A percentile compares a stretch with the other conserved stretches of the same genome.
Evolutionary conservation across 2,329 filamentous ascomycete genomes (phyloP).

Genomic region (Dactylellina sp.): DNA sequence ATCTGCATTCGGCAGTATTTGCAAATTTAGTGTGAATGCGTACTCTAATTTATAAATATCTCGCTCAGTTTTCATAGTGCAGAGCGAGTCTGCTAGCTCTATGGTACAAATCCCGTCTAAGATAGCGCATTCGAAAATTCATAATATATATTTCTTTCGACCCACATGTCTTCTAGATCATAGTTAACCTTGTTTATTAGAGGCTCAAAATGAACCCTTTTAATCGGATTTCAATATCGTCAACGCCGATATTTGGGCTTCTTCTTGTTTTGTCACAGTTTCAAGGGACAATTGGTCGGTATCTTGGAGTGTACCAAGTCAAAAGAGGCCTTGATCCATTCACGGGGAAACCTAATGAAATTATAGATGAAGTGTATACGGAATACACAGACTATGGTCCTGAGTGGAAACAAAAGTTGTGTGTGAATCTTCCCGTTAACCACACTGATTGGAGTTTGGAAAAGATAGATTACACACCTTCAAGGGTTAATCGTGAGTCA

Average conservation of each 20-base stretch:
- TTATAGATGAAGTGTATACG: background rate
- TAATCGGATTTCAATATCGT: background rate
- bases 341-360: background rate
- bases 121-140: too few relatives aligned
- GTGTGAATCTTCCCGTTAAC: slow-evolving; percentile 23
- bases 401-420: slow-evolving; percentile 13
- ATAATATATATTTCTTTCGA: too few relatives aligned
- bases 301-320: slow-evolving; percentile 20
- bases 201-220: background rate
- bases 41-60: background rate
- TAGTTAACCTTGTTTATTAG: too few relatives aligned
- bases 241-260: too few relatives aligned
- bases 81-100: too few relatives aligned
- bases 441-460: slow-evolving; percentile 25
- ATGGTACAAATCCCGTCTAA: too few relatives aligned
- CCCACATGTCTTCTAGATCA: too few relatives aligned
- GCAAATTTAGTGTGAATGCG: too few relatives aligned
- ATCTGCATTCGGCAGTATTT: too few relatives aligned
- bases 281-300: background rate
- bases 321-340: background rate
- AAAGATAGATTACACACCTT: slow-evolving; percentile 20
- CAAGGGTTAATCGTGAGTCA: slow-evolving; percentile 31
- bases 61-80: background rate
- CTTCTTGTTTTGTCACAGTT: background rate
- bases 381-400: slow-evolving; percentile 18